Base-by-base conservation (phyloP, 108 stramenopile genomes). In the Fistulifera pelliculosa region DNA sequence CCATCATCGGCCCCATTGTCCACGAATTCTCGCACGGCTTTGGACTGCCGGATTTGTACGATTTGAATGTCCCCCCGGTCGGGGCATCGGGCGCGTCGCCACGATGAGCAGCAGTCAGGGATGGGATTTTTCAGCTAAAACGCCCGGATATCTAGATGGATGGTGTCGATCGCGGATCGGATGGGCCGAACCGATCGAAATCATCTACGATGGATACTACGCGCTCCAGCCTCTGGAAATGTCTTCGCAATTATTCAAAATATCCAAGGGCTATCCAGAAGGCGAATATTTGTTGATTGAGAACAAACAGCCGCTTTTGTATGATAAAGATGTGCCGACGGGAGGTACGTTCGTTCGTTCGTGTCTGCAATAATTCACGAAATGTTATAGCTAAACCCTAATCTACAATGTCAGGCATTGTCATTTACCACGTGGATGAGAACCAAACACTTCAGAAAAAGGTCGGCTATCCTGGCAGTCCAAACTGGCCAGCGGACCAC, bases 261-360 rank as follows among this genome's bases (percentile, higher is more conserved):
- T 87, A 38, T n/a, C 51, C 11, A 45, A 47, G 3, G 67, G 68
- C 21, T 87, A 59, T 50, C 47, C 57, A 21, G 21, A 41, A 1
- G 53, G 57, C 15, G 85, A 87, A 55, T 87, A 87, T 44, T 54
- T 87, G 28, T 41, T 87, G 17, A 77, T 87, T 57, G 85, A 87
- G 56, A 87, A 87, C 55, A 35, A 35, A 8, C 31, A 35, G 8
- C 26, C 24, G 8, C 12, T 22, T 13, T 21, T 56, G 11, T 48
- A 26, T 15, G 63, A 64, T 38, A 16, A 22, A 16, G 18, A 54
- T 14, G 16, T 17, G 4, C 44, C 44, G 4, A 11, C 7, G 13
- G 31, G 31, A 35, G 31, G 31, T 35, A 35, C n/a, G n/a, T n/a
- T n/a, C n/a, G n/a, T n/a, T n/a, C n/a, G n/a, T n/a, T n/a, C n/a